Conservation (phyloP, 1,284 basidiomycete species). For the Ceratorhiza oryzae-sativae region DNA sequence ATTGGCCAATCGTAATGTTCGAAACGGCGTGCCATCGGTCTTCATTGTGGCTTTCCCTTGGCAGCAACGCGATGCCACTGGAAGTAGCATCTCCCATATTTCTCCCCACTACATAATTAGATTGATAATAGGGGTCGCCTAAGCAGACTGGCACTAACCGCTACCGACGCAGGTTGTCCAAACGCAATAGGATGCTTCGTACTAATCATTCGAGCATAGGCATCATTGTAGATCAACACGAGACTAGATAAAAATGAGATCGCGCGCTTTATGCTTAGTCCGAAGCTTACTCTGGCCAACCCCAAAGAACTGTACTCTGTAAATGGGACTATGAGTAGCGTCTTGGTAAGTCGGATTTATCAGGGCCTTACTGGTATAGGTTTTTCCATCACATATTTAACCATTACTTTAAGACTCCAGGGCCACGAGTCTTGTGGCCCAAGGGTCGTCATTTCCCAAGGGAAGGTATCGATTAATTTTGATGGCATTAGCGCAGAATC, state of each 20-base stretch:
- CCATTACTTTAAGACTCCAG: slow-evolving; percentile 28
- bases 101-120: slow-evolving; percentile 28
- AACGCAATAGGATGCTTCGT: slow-evolving; percentile 40
- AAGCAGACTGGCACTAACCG: not conserved
- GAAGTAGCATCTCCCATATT: slow-evolving; percentile 26
- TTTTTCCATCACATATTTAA: slow-evolving; percentile 31
- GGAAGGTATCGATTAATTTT: slow-evolving; percentile 18
- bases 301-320: slow-evolving; percentile 36
- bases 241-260: slow-evolving; percentile 11
- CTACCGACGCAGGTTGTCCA: slow-evolving; percentile 31
- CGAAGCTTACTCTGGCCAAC: slow-evolving; percentile 35
- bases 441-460: slow-evolving; percentile 35
- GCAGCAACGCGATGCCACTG: slow-evolving; percentile 28
- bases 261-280: not conserved
- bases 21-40: slow-evolving; percentile 23
- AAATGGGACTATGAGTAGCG: no score
- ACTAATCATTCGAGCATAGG: slow-evolving; percentile 41
- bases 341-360: no score
- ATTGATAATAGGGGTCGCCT: not conserved
- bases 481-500: slow-evolving; percentile 3
- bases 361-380: slow-evolving; percentile 36
- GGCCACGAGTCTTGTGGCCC: slow-evolving; percentile 38
- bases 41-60: slow-evolving; percentile 36
- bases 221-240: slow-evolving; percentile 42
- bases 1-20: not conserved